Base-by-base conservation (phyloP, 139 green algal genomes). In the Chlamydomonas urium region DNA sequence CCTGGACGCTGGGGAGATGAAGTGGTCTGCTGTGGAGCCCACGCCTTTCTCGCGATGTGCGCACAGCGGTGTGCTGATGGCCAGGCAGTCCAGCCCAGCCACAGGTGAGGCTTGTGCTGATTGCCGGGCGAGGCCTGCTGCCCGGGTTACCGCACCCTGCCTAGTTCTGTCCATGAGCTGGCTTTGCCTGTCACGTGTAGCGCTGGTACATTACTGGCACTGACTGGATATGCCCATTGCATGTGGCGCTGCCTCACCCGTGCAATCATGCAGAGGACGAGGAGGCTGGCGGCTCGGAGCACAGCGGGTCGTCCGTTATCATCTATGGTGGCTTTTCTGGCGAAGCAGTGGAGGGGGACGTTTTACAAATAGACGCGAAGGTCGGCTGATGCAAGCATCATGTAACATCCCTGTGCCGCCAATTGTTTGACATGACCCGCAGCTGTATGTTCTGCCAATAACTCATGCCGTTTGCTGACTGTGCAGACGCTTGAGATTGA, bases 21-120 rank as follows among this genome's bases (percentile, higher is more conserved):
- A 29, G 28, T 91, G 86, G 86, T 66, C 68, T 28, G 65, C 74
- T 1, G 28, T 74, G 0, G 77, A 86, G 65, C 67, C 67, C 23
- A 90, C 81, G 1, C 75, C 73, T 2, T 83, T 81, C 66, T 38
- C 79, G 0, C 81, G 85, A 62, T 90, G 85, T 38, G 85, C 85
- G 6, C 83, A 89, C 26, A 63, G n/a, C 26, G 19, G 53, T 21
- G 26, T 63, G n/a, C 42, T 50, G 42, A 24, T 8, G 42, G 14
- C 10, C 8, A 24, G 42, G 8, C 8, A 50, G 42, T 50, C 10
- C 10, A 50, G 42, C 10, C 8, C 14, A 50, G 42, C 42, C 42
- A 50, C 10, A 14, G 10, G 14, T 50, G 8, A 50, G 42, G 42
- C 14, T 50, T 24, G 42, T 14, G 8, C 42, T 50, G 42, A 14